These are phyloP conservation scores for Chaetomium fimeti DNA, from an alignment of 495 filamentous ascomycete genomes.

Conservation along the genomic window DNA sequence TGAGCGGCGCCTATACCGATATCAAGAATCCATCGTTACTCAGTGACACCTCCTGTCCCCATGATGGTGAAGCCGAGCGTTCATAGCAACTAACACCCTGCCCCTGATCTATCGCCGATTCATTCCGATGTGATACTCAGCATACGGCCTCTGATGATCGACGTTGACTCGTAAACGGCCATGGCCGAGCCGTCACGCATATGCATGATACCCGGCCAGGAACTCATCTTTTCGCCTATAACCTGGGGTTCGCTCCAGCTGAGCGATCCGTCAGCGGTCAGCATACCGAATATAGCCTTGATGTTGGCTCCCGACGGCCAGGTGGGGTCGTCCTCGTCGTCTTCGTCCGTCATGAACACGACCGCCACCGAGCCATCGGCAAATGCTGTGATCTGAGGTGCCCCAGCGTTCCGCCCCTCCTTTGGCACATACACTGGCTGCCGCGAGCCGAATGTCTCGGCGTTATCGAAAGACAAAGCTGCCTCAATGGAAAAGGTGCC, in stretches of 20 bases:
- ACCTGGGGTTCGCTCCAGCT: conserved; percentile 22
- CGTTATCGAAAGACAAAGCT: conserved; percentile 58
- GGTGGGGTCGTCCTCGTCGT: conserved; percentile 27
- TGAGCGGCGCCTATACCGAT: too few relatives aligned
- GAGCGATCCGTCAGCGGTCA: conserved; percentile 24
- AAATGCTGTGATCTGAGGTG: conserved; percentile 58
- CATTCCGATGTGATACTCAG: not conserved
- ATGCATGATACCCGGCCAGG: conserved; percentile 17
- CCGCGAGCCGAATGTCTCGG: conserved; percentile 52
- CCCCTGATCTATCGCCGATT: not conserved
- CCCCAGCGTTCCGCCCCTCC: conserved; percentile 49
- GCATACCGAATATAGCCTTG: conserved; percentile 33
- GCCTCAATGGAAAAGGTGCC: conserved; percentile 56
- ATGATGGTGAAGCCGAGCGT: too few relatives aligned
- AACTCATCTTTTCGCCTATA: conserved; percentile 4
- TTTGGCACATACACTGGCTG: conserved; percentile 53
- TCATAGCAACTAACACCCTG: not conserved
- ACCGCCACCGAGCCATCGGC: conserved; percentile 52
- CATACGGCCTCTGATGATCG: conserved; percentile 13
- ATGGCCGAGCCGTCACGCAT: not conserved
- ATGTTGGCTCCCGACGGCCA: conserved; percentile 37
- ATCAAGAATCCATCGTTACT: too few relatives aligned
- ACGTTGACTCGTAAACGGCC: conserved; percentile 15
- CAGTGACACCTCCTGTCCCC: too few relatives aligned
- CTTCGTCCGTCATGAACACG: conserved; percentile 63